Percentiles rank a stretch among this genome's conserved stretches.
Evolutionary conservation across 2,329 filamentous ascomycete genomes (phyloP).

Genomic region (Diplodia seriata): DNA sequence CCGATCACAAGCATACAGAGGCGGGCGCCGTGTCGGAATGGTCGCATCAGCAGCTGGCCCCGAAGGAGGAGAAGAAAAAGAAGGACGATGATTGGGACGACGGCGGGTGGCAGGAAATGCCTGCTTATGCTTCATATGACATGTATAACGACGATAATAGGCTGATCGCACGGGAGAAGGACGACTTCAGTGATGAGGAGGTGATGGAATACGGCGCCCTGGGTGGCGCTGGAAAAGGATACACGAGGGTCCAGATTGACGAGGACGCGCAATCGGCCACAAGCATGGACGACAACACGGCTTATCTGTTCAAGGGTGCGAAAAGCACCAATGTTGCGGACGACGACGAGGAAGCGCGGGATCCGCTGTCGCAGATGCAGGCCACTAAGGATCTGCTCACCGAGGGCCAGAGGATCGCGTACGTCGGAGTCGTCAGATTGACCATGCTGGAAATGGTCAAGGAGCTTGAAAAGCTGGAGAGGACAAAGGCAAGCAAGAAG

Average conservation of each 20-base stretch:
- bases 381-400: constrained; percentile 95
- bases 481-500: constrained; percentile 74
- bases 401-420: constrained; percentile 93
- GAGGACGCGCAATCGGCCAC: constrained; percentile 93
- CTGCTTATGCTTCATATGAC: constrained; percentile 88
- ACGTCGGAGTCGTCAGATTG: constrained; percentile 87
- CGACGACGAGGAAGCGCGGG: constrained; percentile 80
- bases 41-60: constrained; percentile 82
- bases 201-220: constrained; percentile 73
- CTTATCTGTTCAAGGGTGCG: constrained; percentile 80
- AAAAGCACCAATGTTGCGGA: constrained; percentile 61
- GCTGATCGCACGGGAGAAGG: constrained; percentile 81
- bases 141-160: constrained; percentile 94
- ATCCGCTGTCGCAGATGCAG: constrained; percentile 88
- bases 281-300: constrained; percentile 96
- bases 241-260: constrained; percentile 92
- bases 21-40: constrained; percentile 71
- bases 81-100: constrained; percentile 64
- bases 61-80: constrained; percentile 47
- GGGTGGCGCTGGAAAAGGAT: constrained; percentile 91
- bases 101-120: constrained; percentile 94
- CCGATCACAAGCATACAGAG: constrained; percentile 15
- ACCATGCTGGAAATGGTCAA: constrained; percentile 79
- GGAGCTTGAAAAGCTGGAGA: constrained; percentile 68
- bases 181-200: constrained; percentile 69